Percentiles rank a stretch among this genome's conserved stretches.
Conservation (phyloP, 2,329 filamentous ascomycete species). For the Atkinsonella texensis region DNA sequence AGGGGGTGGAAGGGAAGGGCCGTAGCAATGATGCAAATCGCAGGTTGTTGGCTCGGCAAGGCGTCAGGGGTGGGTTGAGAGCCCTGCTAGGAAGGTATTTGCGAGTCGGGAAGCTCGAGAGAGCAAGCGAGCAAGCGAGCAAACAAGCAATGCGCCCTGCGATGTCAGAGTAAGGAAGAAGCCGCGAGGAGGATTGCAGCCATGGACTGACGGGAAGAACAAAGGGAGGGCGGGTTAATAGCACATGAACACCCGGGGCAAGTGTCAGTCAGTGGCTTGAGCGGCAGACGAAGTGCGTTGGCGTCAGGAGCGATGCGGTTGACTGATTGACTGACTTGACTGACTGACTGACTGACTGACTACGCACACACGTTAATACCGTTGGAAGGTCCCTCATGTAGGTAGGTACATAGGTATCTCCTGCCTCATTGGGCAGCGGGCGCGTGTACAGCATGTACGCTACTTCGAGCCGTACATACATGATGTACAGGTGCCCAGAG, state of each 20-base stretch:
- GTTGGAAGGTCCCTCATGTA: too few species aligned
- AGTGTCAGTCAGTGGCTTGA: neutral
- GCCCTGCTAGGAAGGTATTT: neutral
- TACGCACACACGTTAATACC: too few species aligned
- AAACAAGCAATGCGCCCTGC: neutral
- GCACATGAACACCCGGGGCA: neutral
- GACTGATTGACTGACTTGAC: neutral
- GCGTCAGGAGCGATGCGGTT: neutral
- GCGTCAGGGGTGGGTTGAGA: neutral
- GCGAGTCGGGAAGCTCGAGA: neutral
- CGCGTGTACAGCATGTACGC: too few species aligned
- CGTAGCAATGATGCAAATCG: conserved; percentile 1
- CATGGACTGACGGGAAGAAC: neutral
- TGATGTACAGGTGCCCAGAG: too few species aligned
- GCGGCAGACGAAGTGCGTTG: neutral
- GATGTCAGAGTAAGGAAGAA: neutral
- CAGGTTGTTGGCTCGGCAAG: neutral
- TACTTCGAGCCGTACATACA: too few species aligned
- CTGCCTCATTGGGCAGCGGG: too few species aligned
- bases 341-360: too few species aligned
- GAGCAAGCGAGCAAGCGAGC: neutral
- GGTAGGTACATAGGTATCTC: too few species aligned
- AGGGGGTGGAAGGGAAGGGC: neutral
- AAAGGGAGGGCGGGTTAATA: neutral
- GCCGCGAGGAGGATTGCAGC: neutral